Evolutionary conservation across 257 asterid genomes (phyloP).

Genomic region (Linderniella brevidens): DNA sequence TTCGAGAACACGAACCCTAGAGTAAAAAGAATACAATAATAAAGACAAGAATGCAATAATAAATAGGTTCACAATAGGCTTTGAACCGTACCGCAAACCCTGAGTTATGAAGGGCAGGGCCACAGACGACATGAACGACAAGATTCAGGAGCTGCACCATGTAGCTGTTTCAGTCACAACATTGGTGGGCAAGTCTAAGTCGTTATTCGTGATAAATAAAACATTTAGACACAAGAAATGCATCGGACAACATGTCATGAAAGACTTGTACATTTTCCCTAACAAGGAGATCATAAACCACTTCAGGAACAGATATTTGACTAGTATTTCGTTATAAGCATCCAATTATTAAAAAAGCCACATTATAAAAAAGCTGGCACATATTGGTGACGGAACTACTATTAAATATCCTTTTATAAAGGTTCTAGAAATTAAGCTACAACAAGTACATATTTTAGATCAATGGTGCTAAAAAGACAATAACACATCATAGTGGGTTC

Average conservation of each 20-base stretch:
- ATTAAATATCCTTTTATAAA: too few relatives aligned
- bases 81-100: constrained; percentile 84
- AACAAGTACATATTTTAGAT: too few relatives aligned
- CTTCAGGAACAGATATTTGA: too few relatives aligned
- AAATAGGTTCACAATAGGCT: constrained; percentile 4
- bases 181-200: constrained; percentile 10
- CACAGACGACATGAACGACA: constrained; percentile 49
- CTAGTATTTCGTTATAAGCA: too few relatives aligned
- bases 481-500: too few relatives aligned
- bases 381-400: too few relatives aligned
- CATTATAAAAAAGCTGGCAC: too few relatives aligned
- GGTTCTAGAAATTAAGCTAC: too few relatives aligned
- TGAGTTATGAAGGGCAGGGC: constrained; percentile 91
- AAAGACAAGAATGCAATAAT: background rate
- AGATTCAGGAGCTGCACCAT: constrained; percentile 93
- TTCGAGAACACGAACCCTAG: constrained; percentile 95
- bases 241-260: background rate
- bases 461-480: too few relatives aligned
- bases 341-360: too few relatives aligned
- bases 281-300: too few relatives aligned
- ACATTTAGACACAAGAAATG: constrained; percentile 2
- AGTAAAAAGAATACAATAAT: constrained; percentile 7
- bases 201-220: constrained; percentile 10
- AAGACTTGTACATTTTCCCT: background rate
- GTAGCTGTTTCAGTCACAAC: constrained; percentile 33